Percentiles rank a stretch among this genome's conserved stretches.
phyloP scores from a whole-genome alignment of 306 rosid genomes.

The Pterocarpus macrocarpus region DNA sequence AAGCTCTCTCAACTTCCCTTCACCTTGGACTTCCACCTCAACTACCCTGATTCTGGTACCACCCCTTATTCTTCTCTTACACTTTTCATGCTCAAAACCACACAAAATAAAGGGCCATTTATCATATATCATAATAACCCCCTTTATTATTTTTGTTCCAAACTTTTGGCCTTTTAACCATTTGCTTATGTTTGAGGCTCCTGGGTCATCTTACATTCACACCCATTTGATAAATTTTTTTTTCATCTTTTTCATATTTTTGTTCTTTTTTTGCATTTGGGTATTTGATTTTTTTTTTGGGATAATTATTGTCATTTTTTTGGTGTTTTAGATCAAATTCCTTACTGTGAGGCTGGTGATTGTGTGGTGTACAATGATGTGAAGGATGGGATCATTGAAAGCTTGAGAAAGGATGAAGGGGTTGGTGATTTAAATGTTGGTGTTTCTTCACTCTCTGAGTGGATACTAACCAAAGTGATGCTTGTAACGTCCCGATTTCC shows the following conservation, averaged over 20 bases:
- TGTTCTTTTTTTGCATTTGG: not conserved
- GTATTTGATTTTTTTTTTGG: not conserved
- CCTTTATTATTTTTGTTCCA: slow-evolving; percentile 8
- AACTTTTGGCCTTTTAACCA: slow-evolving; percentile 37
- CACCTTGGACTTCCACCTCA: slow-evolving; percentile 68
- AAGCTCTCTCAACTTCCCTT: slow-evolving; percentile 68
- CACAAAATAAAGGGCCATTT: not conserved
- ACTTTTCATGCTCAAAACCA: not conserved
- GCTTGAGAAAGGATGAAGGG: slow-evolving; percentile 59
- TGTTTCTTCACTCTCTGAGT: slow-evolving; percentile 64
- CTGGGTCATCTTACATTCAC: slow-evolving; percentile 27
- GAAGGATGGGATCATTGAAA: slow-evolving; percentile 77
- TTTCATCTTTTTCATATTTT: not conserved
- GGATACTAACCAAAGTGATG: slow-evolving; percentile 77
- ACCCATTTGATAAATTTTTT: not conserved
- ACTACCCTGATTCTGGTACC: slow-evolving; percentile 83
- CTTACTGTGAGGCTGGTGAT: slow-evolving; percentile 77
- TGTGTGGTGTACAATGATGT: slow-evolving; percentile 78
- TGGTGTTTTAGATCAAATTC: slow-evolving; percentile 71
- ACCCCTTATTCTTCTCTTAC: not conserved
- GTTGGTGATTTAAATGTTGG: slow-evolving; percentile 66
- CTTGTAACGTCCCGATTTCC: too few species aligned
- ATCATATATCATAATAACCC: not conserved
- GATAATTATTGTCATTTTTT: slow-evolving; percentile 21
- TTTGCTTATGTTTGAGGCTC: slow-evolving; percentile 36